Evolutionary conservation across 2,329 filamentous ascomycete genomes (phyloP), one percentile per base, ranked within the genome.

Genomic region (Septoria petroselini): DNA sequence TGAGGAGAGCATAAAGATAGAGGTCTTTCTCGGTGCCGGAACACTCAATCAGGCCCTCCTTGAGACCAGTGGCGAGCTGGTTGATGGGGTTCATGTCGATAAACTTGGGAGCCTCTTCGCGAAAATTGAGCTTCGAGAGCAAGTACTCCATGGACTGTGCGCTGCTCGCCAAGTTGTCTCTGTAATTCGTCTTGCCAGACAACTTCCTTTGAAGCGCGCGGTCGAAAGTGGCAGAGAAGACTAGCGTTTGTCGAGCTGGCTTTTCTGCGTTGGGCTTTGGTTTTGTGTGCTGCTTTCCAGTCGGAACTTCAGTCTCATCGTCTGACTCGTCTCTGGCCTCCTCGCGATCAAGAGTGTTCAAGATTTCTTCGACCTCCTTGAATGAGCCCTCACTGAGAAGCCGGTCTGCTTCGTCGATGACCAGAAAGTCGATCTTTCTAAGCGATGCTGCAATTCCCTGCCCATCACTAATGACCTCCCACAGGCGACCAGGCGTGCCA

Each of bases 151-250:
- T 55, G 1, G 60, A 61, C 15, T 60, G 57, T 55, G 84, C 82
- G 49, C 88, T 81, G 61, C 77, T 81, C 71, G 87, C 78, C 23
- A 90, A 70, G 58, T 85, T 80, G 54, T 76, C 72, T 29, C 70
- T 71, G 57, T 74, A 80, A 49, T 80, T 83, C 15, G 79, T 77
- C 67, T 90, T 94, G 19, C 88, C 86, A 1, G 87, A 83, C 9
- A 98, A 78, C 68, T 96, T 97, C 61, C 91, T 88, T 66, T 97
- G 91, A 23, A 98, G 73, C 0, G 85, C 84, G 64, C 91, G 91
- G 66, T 95, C 87, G 68, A 98, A 95, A 0, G 93, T 98, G 0
- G 93, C 93, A 0, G 93, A 97, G 69, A 98, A 98, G 15, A 98
- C 89, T 0, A 98, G 79, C 0, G 91, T 97, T 66, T 98, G 93